Percentiles rank a stretch among this genome's conserved stretches.
Evolutionary conservation across 352 stramenopile species (phyloP).

Genomic region (Globisporangium nunn): DNA sequence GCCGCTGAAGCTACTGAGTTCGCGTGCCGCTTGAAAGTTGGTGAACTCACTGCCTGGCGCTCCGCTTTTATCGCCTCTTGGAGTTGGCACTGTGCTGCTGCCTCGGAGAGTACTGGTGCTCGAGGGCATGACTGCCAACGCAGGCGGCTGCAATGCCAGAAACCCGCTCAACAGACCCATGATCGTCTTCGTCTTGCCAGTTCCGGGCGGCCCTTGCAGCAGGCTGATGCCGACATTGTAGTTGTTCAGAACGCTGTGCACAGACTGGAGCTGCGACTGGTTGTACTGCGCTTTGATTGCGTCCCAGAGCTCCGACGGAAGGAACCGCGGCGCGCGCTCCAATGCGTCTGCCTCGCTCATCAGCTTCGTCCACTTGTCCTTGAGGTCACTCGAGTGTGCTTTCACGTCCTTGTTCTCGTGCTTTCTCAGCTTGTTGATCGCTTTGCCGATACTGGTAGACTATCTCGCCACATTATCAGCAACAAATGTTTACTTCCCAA

Average conservation of each 20-base stretch:
- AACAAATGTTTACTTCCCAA: constrained; percentile 1
- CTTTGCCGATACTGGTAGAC: constrained; percentile 82
- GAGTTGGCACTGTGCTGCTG: neutral
- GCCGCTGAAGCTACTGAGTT: constrained; percentile 12
- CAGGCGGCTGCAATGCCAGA: constrained; percentile 49
- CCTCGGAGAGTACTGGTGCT: neutral
- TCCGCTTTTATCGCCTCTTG: neutral
- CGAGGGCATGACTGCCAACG: constrained; percentile 31
- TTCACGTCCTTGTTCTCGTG: constrained; percentile 53
- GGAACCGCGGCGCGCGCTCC: constrained; percentile 48
- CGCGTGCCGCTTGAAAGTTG: constrained; percentile 42
- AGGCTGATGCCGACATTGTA: constrained; percentile 80
- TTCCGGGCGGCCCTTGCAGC: constrained; percentile 94
- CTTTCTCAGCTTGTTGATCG: constrained; percentile 81
- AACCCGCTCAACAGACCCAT: constrained; percentile 78
- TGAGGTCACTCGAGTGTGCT: constrained; percentile 35
- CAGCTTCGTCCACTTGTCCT: constrained; percentile 75
- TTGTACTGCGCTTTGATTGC: constrained; percentile 80
- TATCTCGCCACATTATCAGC: constrained; percentile 11
- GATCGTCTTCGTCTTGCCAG: constrained; percentile 93
- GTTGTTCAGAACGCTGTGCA: constrained; percentile 85
- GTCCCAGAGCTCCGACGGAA: constrained; percentile 57
- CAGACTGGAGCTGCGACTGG: constrained; percentile 79
- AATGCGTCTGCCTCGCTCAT: constrained; percentile 64
- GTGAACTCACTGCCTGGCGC: constrained; percentile 20